These are phyloP conservation scores for Blepharisma japonicum DNA, from an alignment of 73 alveolate species.

Conservation along the genomic window DNA sequence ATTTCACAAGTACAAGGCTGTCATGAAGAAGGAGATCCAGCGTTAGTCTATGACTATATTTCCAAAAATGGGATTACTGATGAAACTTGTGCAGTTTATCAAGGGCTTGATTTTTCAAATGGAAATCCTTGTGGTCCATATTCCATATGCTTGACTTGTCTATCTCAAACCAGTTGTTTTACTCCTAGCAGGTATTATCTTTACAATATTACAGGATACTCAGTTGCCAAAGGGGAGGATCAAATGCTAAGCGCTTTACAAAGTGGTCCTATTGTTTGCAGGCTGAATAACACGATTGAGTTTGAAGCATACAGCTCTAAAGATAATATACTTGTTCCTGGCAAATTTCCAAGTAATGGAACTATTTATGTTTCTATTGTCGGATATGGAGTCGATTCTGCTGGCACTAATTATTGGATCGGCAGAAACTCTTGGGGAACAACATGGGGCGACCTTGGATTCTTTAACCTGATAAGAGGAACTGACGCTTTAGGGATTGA, in stretches of 20 bases:
- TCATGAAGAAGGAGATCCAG: constrained; percentile 77
- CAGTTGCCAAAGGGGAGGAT: constrained; percentile 72
- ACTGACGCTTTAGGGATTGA: constrained; percentile 69
- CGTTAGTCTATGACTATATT: constrained; percentile 60
- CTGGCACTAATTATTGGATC: constrained; percentile 82
- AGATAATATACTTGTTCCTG: constrained; percentile 55
- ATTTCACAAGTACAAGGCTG: constrained; percentile 72
- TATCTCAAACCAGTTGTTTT: constrained; percentile 53
- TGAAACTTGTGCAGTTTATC: constrained; percentile 72
- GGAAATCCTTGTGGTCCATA: constrained; percentile 49
- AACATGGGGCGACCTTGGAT: constrained; percentile 87
- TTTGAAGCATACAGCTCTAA: constrained; percentile 57
- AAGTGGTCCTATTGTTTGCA: constrained; percentile 90
- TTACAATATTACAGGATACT: constrained; percentile 48
- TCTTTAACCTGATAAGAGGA: constrained; percentile 82
- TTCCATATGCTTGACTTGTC: constrained; percentile 33
- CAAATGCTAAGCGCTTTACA: constrained; percentile 82
- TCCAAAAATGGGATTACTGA: constrained; percentile 65
- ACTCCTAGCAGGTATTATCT: constrained; percentile 49
- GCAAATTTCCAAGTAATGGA: constrained; percentile 36
- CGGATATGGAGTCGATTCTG: constrained; percentile 81
- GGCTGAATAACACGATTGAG: constrained; percentile 58
- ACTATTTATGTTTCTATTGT: constrained; percentile 83
- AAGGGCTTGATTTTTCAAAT: constrained; percentile 45
- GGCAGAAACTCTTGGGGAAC: constrained; percentile 93